phyloP scores from a whole-genome alignment of 352 stramenopile genomes.

The Globisporangium cylindrosporum region DNA sequence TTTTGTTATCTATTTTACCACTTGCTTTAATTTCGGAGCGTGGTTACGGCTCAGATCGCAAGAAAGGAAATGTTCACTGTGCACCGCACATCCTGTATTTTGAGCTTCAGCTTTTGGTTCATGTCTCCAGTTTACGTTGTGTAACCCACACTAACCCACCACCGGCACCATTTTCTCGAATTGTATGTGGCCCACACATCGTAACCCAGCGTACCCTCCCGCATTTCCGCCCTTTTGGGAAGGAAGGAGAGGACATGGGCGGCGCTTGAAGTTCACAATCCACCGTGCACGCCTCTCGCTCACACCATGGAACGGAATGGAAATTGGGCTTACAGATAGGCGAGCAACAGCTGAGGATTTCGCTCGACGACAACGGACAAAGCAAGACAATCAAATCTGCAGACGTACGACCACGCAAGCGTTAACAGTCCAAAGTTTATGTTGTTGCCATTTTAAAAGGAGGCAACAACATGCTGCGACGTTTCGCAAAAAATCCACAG shows the following conservation, averaged over 20 bases:
- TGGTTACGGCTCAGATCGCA: not conserved
- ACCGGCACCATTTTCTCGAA: not conserved
- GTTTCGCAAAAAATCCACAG: not conserved
- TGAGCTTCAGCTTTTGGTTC: not conserved
- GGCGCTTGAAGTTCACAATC: not conserved
- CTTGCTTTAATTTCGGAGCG: not conserved
- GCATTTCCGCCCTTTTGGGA: not conserved
- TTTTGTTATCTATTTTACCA: not conserved
- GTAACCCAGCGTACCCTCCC: not conserved
- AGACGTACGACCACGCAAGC: not conserved
- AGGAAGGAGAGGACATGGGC: not conserved
- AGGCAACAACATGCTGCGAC: no score
- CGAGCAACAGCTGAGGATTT: not conserved
- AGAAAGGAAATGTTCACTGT: not conserved
- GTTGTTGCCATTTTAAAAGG: no score
- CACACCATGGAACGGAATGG: no score
- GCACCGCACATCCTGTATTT: conserved; percentile 1
- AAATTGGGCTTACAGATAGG: no score
- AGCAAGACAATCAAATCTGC: not conserved
- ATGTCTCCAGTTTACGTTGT: not conserved
- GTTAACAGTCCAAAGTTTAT: not conserved
- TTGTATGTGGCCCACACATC: not conserved
- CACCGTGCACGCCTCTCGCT: not conserved
- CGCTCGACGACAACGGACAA: not conserved
- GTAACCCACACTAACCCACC: not conserved